A percentile compares a stretch with the other conserved stretches of the same genome.
Conservation (phyloP, 805 yeast genomes). For the Grigorovia transvaalensis region DNA sequence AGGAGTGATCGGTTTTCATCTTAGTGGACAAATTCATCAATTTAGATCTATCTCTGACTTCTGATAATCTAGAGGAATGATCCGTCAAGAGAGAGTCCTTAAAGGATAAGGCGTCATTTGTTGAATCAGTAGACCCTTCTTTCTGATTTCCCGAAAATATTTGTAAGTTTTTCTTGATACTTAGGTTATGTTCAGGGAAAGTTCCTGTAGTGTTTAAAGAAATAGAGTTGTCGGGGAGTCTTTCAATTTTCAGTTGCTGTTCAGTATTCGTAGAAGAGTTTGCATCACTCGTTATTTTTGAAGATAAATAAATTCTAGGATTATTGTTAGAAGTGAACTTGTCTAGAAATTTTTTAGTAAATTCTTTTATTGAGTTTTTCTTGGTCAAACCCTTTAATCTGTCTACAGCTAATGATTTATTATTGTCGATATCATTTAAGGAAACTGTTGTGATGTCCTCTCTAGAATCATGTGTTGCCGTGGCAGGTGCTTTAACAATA, state of each 20-base stretch:
- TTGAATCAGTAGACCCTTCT: not conserved
- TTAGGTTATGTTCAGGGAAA: conserved; percentile 1
- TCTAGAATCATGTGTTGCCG: not conserved
- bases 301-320: not conserved
- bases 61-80: conserved; percentile 7
- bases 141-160: conserved; percentile 2
- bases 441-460: not conserved
- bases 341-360: conserved; percentile 18
- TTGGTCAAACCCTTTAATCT: conserved; percentile 19
- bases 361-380: conserved; percentile 14
- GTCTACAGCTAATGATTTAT: conserved; percentile 19
- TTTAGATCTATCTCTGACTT: not conserved
- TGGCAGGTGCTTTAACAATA: conserved; percentile 5
- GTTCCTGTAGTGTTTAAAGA: not conserved
- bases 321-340: conserved; percentile 5
- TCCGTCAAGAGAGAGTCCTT: conserved; percentile 7
- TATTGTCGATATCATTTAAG: conserved; percentile 3
- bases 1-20: conserved; percentile 1
- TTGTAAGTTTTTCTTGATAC: conserved; percentile 8
- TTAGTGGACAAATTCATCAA: conserved; percentile 3
- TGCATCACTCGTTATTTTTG: not conserved
- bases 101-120: conserved; percentile 4
- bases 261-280: not conserved
- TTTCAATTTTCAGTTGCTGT: not conserved
- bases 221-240: not conserved